Percentiles rank a stretch among this genome's conserved stretches.
phyloP scores from a whole-genome alignment of 345 rosid genomes.

The Excoecaria cochinchinensis region DNA sequence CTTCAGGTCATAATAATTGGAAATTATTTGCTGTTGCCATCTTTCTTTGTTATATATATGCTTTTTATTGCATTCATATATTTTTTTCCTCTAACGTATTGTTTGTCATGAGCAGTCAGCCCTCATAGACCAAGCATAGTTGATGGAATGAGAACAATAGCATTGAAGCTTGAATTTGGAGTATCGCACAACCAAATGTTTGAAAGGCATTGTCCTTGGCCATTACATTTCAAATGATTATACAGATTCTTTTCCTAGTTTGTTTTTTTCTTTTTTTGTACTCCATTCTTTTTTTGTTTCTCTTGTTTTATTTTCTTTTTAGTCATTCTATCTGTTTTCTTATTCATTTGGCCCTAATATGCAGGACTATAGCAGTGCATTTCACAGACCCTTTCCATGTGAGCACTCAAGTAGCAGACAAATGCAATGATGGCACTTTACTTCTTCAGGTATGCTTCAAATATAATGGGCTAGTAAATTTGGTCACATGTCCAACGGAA shows the following conservation, averaged over 20 bases:
- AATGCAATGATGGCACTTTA: conserved; percentile 75
- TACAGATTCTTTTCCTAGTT: conserved; percentile 6
- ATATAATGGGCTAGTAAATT: neutral
- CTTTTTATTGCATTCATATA: conserved; percentile 16
- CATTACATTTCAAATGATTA: conserved; percentile 3
- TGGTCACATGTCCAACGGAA: neutral
- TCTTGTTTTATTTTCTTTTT: neutral
- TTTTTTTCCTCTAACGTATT: conserved; percentile 23
- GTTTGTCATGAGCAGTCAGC: conserved; percentile 45
- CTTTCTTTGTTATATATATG: conserved; percentile 8
- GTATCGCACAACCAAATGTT: conserved; percentile 81
- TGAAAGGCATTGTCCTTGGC: conserved; percentile 57
- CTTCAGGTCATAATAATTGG: conserved; percentile 61
- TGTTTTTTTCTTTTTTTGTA: neutral
- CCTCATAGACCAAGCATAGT: conserved; percentile 73
- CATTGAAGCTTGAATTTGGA: conserved; percentile 94
- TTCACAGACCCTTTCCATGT: conserved; percentile 93
- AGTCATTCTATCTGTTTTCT: neutral
- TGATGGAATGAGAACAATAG: conserved; percentile 97
- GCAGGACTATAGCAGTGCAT: conserved; percentile 93
- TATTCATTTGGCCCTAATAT: conserved; percentile 16
- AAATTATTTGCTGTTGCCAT: conserved; percentile 16
- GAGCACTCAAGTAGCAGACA: conserved; percentile 73
- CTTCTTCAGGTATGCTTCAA: conserved; percentile 69
- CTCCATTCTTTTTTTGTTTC: neutral